Conservation (phyloP, 2,329 filamentous ascomycete genomes). For the Blastomyces gilchristii region DNA sequence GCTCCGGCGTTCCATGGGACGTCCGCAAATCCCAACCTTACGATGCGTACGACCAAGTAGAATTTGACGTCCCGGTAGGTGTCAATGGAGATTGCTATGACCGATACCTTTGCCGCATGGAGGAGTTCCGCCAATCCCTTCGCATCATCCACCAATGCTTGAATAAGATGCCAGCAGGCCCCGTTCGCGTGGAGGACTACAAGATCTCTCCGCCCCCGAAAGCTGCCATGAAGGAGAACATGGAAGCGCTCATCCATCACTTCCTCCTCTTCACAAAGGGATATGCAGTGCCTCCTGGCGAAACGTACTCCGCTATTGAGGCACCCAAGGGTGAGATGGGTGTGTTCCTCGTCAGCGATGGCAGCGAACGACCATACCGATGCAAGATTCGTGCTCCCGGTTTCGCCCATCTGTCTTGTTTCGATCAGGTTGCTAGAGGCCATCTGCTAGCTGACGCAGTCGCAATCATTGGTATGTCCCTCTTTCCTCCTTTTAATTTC, state of each 20-base stretch:
- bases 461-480: conserved; percentile 63
- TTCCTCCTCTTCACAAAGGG: conserved; percentile 98
- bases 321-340: conserved; percentile 99
- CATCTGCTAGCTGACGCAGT: conserved; percentile 94
- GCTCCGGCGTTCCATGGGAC: conserved; percentile 92
- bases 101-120: conserved; percentile 97
- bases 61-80: conserved; percentile 95
- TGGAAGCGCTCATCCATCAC: conserved; percentile 99
- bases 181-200: conserved; percentile 94
- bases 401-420: conserved; percentile 87
- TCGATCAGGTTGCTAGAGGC: conserved; percentile 85
- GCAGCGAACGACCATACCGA: conserved; percentile 89
- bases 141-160: conserved; percentile 98
- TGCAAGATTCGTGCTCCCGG: conserved; percentile 96
- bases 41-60: conserved; percentile 94
- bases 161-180: conserved; percentile 96
- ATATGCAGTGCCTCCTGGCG: conserved; percentile 89
- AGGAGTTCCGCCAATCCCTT: conserved; percentile 96
- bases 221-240: conserved; percentile 99
- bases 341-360: conserved; percentile 91
- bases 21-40: conserved; percentile 95
- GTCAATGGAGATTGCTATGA: conserved; percentile 98
- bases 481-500: background rate
- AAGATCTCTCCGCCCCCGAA: conserved; percentile 95
- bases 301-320: conserved; percentile 97